Base-by-base conservation (phyloP, 257 asterid genomes). In the Nicotiana benthamiana region DNA sequence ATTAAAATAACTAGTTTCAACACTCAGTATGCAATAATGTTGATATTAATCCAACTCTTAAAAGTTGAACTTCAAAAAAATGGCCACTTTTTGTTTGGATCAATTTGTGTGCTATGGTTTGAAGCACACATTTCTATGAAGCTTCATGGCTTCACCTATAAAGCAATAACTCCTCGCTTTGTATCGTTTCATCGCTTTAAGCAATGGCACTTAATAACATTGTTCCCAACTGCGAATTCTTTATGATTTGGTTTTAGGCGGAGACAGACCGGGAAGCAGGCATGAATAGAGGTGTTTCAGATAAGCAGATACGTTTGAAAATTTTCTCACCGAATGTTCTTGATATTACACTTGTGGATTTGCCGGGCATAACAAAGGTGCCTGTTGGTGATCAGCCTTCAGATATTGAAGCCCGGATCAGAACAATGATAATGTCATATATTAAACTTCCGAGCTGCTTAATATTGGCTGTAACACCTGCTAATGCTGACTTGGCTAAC, bases 381-480 rank as follows among this genome's bases (percentile, higher is more conserved):
- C 97, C 99, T 53, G 97, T 95, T 79, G 99, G 99, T 40, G 99
- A 95, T 79, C 99, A 95, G 86, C 99, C 99, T 77, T 82, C 97
- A 80, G 98, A 95, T 85, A 95, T 95, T 81, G 99, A 95, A 87
- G 89, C 93, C 66, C 98, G 95, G 30, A 93, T 95, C 79, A 90
- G 99, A 83, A 95, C 92, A 74, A 93, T 95, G 98, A 93, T 95
- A 82, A 93, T 90, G 98, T 86, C 97, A 6, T 89, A 87, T 70
- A 95, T 95, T 54, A 92, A 88, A 82, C 89, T 75, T 30, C 92
- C 88, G 66, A 89, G 91, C 83, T 93, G 98, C 84, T 80, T 95
- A 75, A 93, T 95, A 84, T 88, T 95, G 81, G 98, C 99, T 53
- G 99, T 95, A 30, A 90, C 98, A 6, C 99, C 99, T 32, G 99